These are phyloP conservation scores for Neurospora sp. DNA, from an alignment of 495 filamentous ascomycete genomes.

Conservation along the genomic window DNA sequence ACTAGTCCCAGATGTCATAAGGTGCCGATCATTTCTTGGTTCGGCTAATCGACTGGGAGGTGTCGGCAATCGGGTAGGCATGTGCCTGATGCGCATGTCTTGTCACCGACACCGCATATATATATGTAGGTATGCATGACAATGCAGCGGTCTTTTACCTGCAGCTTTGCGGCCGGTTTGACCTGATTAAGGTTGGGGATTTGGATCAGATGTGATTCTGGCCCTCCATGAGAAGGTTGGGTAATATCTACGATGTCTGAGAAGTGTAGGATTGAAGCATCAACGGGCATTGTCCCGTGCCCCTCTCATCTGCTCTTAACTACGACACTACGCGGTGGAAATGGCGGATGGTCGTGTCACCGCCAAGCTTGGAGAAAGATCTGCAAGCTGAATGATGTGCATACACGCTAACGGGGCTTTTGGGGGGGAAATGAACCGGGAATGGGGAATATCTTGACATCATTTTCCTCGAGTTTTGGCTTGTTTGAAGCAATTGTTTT, in stretches of 20 bases:
- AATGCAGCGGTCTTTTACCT: neutral
- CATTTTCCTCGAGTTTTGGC: neutral
- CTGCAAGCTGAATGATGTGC: neutral
- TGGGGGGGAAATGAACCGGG: neutral
- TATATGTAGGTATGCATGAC: neutral
- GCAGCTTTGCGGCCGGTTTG: neutral
- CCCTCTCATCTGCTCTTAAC: neutral
- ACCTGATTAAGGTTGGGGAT: neutral
- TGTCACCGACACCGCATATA: neutral
- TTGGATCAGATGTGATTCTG: neutral
- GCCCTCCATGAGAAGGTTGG: neutral
- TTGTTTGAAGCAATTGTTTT: neutral
- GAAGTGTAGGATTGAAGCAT: neutral
- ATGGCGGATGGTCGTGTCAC: neutral
- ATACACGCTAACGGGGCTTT: neutral
- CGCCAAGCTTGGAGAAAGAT: neutral
- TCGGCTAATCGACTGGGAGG: neutral
- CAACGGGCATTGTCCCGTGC: neutral
- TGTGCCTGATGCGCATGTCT: neutral
- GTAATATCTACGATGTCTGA: neutral
- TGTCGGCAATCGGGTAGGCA: neutral
- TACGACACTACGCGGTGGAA: neutral
- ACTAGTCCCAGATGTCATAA: too few relatives aligned
- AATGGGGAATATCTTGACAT: neutral
- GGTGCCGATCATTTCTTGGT: neutral